phyloP scores from a whole-genome alignment of 257 asterid genomes.

The Ocimum tenuiflorum region DNA sequence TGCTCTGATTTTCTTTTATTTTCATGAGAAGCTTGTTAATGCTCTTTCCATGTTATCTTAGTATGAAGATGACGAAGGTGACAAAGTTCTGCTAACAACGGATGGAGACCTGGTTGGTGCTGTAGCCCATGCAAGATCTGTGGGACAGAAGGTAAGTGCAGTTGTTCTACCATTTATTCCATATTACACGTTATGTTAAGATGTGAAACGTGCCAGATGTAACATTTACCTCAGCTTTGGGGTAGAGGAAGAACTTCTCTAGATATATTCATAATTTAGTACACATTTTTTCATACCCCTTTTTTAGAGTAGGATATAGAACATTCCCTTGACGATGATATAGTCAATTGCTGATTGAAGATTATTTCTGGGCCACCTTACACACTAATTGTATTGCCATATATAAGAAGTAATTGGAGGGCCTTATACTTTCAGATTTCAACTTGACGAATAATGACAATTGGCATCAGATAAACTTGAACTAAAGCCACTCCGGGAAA shows the following conservation, averaged over 20 bases:
- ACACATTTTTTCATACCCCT: not conserved
- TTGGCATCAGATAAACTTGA: not conserved
- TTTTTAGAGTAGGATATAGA: not conserved
- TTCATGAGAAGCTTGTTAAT: slow-evolving; percentile 9
- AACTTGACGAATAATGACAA: no score
- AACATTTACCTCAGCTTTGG: not conserved
- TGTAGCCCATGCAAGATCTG: slow-evolving; percentile 63
- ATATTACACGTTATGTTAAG: not conserved
- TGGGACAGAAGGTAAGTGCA: slow-evolving; percentile 57
- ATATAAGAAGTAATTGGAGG: not conserved
- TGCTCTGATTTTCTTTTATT: not conserved
- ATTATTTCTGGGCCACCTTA: not conserved
- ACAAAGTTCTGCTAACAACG: slow-evolving; percentile 73
- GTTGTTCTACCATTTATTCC: slow-evolving; percentile 1
- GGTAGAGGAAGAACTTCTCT: not conserved
- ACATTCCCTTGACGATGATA: not conserved
- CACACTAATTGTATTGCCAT: not conserved
- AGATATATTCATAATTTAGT: not conserved
- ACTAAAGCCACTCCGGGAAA: not conserved
- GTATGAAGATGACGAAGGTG: slow-evolving; percentile 98
- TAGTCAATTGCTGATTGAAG: not conserved
- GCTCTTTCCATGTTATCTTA: slow-evolving; percentile 15
- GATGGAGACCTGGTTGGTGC: slow-evolving; percentile 84
- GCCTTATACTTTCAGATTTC: not conserved
- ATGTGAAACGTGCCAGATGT: not conserved